Evolutionary conservation across 371 early-diverging fungal species (phyloP), one percentile per base, ranked within the genome.

Genomic region (Mucor plumbeus): DNA sequence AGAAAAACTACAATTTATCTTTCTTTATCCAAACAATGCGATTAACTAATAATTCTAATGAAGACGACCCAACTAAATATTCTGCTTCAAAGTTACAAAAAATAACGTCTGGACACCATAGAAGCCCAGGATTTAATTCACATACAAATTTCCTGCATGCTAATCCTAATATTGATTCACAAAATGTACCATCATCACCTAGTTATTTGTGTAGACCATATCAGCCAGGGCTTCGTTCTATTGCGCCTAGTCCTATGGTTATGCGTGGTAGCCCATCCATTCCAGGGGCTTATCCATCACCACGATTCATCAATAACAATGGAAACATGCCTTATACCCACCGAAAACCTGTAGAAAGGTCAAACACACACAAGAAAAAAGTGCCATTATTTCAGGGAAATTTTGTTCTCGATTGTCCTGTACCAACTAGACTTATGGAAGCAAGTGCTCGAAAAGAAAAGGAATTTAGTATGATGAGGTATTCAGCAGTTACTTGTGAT

Each of bases 401-500:
- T 70, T 68, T 92, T 35, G 87, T 92, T 11, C 71, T 92, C 19
- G 91, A 92, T 70, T 87, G 90, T 66, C 88, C 87, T 11, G 90
- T 93, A 13, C 92, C 92, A n/a, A 69, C 69, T 33, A 79, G 83
- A 40, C 71, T 92, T 15, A 76, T 92, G 65, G 77, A 79, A 47
- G 73, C 77, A 14, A 75, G 88, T 68, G 83, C 85, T 19, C 83
- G 84, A 10, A 74, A 76, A 54, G 80, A 76, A 17, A 72, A 70
- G 36, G 93, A 93, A 71, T 92, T 92, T 63, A 87, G 88, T 34
- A 85, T 83, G 62, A 86, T 93, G 89, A 86, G 94, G 33, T 94
- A 94, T 68, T 91, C 94, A 0, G 93, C 95, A 6, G 92, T 88
- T 6, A 93, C 93, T 0, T 93, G 91, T 70, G 93, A 93, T 58